Conservation (phyloP, 2,329 filamentous ascomycete genomes). For the Hypoxylon rubiginosum region DNA sequence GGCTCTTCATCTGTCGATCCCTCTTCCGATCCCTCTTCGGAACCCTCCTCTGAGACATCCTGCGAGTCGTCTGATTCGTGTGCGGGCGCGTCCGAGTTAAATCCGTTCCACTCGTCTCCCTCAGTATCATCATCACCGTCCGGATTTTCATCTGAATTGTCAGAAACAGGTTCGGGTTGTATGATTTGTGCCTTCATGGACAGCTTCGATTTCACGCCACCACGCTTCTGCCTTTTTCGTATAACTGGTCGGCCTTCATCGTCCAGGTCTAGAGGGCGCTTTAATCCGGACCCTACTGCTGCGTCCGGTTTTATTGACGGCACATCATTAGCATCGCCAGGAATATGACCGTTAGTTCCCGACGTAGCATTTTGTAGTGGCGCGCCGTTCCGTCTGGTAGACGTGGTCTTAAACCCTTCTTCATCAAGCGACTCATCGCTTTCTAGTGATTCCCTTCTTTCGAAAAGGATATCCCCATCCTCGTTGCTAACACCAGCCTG, state of each 20-base stretch:
- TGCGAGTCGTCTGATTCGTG: slow-evolving; percentile 46
- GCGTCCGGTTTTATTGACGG: slow-evolving; percentile 5
- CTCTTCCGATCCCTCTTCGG: no score
- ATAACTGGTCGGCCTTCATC: slow-evolving; percentile 85
- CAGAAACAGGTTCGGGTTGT: slow-evolving; percentile 57
- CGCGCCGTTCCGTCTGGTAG: background rate
- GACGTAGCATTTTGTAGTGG: slow-evolving; percentile 5
- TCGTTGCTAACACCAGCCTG: slow-evolving; percentile 72
- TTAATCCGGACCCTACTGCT: slow-evolving; percentile 80
- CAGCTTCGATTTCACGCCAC: slow-evolving; percentile 70
- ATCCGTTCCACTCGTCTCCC: slow-evolving; percentile 72
- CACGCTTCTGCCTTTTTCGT: slow-evolving; percentile 82
- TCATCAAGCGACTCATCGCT: slow-evolving; percentile 52
- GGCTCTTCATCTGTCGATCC: slow-evolving; percentile 51
- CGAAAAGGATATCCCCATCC: slow-evolving; percentile 68
- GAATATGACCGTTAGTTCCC: slow-evolving; percentile 35
- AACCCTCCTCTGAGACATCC: slow-evolving; percentile 51
- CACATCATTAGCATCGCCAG: slow-evolving; percentile 8
- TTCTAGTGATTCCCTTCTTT: slow-evolving; percentile 55
- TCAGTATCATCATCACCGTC: slow-evolving; percentile 30
- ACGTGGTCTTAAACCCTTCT: slow-evolving; percentile 37
- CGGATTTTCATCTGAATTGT: slow-evolving; percentile 35
- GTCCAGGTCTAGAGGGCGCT: slow-evolving; percentile 85
- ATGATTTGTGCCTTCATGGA: slow-evolving; percentile 56
- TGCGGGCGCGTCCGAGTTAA: slow-evolving; percentile 62